Base-by-base conservation (phyloP, 805 yeast species). In the Candida loeiensis region DNA sequence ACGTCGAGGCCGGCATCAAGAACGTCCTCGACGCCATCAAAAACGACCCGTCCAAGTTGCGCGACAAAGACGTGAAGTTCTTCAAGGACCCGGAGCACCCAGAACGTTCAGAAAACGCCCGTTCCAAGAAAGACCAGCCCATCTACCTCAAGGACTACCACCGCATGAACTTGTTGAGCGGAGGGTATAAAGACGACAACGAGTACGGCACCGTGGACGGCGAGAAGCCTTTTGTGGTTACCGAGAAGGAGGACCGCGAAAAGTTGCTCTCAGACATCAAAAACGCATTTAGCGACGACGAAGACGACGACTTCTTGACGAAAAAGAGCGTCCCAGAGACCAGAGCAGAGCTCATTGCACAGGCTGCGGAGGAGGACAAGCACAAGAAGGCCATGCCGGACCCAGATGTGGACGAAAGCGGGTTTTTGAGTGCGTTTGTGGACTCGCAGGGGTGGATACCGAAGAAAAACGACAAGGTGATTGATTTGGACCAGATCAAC, bases 121-220 rank as follows among this genome's bases (percentile, higher is more conserved):
- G n/a, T n/a, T n/a, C n/a, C n/a, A 43, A 41, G 15, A 50, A 49
- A 30, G 59, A 49, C 25, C 86, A 85, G 56, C 96, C 98, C 7
- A 70, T 93, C 41, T 87, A 82, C 58, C 74, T 93, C 61, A 89
- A 90, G 51, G 99, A 93, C 59, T 93, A 90, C 55, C 97, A 93
- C 57, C 74, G 98, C 59, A 77, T 79, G 79, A 84, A 80, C 49
- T 61, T 90, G 25, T 66, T 93, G n/a, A 70, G 80, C 3, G 91
- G 90, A 8, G 74, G 71, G 30, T 76, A 75, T 16, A 71, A 69
- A 28, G 71, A 70, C 19, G 80, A 63, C 4, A 65, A 64, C 31
- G 69, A 69, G 44, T 59, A 51, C 40, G 63, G 57, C 5, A 71
- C 75, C 14, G 71, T 68, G 4, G 78, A 68, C 44, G 77, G 71